Conservation (phyloP, 306 rosid species). For the Senna siamea region DNA sequence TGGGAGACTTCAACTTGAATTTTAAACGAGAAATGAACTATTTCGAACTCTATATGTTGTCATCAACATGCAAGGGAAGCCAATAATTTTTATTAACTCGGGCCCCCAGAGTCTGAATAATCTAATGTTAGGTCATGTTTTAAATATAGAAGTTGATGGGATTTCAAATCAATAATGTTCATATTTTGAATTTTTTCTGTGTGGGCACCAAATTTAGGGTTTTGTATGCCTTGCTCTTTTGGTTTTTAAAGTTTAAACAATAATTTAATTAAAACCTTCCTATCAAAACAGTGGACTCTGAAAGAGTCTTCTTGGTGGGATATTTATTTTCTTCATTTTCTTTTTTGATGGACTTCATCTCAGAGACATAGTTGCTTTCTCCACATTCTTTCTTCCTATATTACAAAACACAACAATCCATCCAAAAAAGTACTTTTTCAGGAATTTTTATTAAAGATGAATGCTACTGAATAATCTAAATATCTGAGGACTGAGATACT, state of each 20-base stretch:
- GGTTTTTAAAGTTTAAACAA: constrained; percentile 50
- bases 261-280: constrained; percentile 38
- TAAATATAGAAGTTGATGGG: constrained; percentile 50
- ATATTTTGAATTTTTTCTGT: no score
- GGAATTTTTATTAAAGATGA: constrained; percentile 27
- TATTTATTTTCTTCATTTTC: no score
- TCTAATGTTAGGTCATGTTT: constrained; percentile 49
- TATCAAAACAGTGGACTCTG: constrained; percentile 34
- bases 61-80: no score
- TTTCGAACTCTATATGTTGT: no score
- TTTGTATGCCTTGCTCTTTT: no score
- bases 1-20: no score
- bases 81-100: constrained; percentile 39
- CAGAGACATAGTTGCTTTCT: constrained; percentile 42
- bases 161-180: constrained; percentile 46
- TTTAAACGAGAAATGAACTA: no score
- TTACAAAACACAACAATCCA: constrained; percentile 46
- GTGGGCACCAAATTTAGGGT: no score
- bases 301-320: constrained; percentile 55
- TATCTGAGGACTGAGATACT: constrained; percentile 13
- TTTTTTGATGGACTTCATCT: constrained; percentile 41
- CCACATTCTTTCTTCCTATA: constrained; percentile 52
- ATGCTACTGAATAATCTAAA: constrained; percentile 31
- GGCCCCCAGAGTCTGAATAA: constrained; percentile 32
- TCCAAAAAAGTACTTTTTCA: constrained; percentile 31